Percentiles rank a stretch among this genome's conserved stretches.
These are phyloP conservation scores for Staphylotrichum longicolle DNA, from an alignment of 495 filamentous ascomycete genomes.

Conservation along the genomic window DNA sequence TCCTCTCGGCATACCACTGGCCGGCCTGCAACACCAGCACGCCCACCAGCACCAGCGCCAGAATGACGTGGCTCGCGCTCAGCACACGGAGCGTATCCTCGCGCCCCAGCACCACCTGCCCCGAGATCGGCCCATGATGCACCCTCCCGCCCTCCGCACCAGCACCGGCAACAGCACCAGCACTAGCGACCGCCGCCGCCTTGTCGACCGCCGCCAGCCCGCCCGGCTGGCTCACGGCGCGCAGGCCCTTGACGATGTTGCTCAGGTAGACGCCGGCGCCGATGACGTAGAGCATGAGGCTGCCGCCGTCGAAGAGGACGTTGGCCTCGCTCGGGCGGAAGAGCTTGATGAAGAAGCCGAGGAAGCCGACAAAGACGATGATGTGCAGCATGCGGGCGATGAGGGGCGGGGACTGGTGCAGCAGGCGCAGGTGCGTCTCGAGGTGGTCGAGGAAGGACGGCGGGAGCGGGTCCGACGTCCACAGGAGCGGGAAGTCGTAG, in stretches of 20 bases:
- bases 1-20: constrained; percentile 97
- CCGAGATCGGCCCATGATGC: constrained; percentile 42
- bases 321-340: constrained; percentile 90
- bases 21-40: constrained; percentile 92
- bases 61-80: constrained; percentile 92
- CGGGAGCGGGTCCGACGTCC: constrained; percentile 66
- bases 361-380: constrained; percentile 79
- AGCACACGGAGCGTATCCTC: constrained; percentile 89
- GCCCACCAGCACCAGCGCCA: constrained; percentile 86
- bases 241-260: constrained; percentile 91
- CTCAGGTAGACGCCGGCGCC: constrained; percentile 87
- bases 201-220: constrained; percentile 1
- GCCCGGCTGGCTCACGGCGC: constrained; percentile 56
- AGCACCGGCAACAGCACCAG: constrained; percentile 44
- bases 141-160: constrained; percentile 50
- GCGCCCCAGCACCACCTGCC: constrained; percentile 56
- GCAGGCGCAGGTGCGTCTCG: constrained; percentile 80
- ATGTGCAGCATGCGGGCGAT: constrained; percentile 93
- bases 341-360: constrained; percentile 89
- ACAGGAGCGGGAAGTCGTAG: constrained; percentile 97
- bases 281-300: constrained; percentile 85
- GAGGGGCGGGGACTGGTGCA: constrained; percentile 82
- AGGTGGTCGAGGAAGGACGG: constrained; percentile 70
- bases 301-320: constrained; percentile 93
- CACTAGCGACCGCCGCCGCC: constrained; percentile 22